Percentiles rank a stretch among this genome's conserved stretches.
Conservation (phyloP, 805 yeast genomes). For the Candida multigemmis region DNA sequence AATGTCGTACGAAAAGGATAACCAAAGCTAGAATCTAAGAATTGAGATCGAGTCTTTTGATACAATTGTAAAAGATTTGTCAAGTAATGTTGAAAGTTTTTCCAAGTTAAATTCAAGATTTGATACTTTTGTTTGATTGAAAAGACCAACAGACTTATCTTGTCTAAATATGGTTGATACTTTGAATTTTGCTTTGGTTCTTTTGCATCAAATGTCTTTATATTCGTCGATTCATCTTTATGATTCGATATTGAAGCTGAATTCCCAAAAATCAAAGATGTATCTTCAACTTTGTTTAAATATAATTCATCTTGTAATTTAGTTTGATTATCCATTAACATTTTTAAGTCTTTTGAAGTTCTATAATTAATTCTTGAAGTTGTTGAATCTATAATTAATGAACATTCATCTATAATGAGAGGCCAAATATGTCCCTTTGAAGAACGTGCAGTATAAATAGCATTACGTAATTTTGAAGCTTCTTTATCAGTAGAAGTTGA, state of each 20-base stretch:
- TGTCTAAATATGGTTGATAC: slow-evolving; percentile 2
- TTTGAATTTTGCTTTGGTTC: slow-evolving; percentile 1
- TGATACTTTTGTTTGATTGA: too few species aligned
- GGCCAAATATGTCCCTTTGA: slow-evolving; percentile 47
- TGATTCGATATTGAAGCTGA: slow-evolving; percentile 8
- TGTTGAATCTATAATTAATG: slow-evolving; percentile 42
- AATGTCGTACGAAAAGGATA: slow-evolving; percentile 30
- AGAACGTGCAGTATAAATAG: slow-evolving; percentile 44
- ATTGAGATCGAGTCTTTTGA: too few species aligned
- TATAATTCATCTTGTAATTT: slow-evolving; percentile 9
- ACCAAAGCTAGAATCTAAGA: too few species aligned
- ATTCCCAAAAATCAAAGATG: slow-evolving; percentile 26
- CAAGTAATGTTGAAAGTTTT: too few species aligned
- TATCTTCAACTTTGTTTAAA: slow-evolving; percentile 1
- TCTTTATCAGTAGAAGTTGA: slow-evolving; percentile 39
- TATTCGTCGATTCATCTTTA: slow-evolving; percentile 1
- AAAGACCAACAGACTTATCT: slow-evolving; percentile 3
- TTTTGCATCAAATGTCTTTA: slow-evolving; percentile 5
- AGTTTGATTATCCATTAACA: slow-evolving; percentile 12
- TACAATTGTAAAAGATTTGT: too few species aligned
- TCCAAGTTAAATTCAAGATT: too few species aligned
- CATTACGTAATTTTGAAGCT: slow-evolving; percentile 35
- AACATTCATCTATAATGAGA: slow-evolving; percentile 50
- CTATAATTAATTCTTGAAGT: slow-evolving; percentile 32
- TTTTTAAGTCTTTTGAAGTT: slow-evolving; percentile 18